Base-by-base conservation (phyloP, 192 early-diverging fungal genomes). In the Coemansia sp. region DNA sequence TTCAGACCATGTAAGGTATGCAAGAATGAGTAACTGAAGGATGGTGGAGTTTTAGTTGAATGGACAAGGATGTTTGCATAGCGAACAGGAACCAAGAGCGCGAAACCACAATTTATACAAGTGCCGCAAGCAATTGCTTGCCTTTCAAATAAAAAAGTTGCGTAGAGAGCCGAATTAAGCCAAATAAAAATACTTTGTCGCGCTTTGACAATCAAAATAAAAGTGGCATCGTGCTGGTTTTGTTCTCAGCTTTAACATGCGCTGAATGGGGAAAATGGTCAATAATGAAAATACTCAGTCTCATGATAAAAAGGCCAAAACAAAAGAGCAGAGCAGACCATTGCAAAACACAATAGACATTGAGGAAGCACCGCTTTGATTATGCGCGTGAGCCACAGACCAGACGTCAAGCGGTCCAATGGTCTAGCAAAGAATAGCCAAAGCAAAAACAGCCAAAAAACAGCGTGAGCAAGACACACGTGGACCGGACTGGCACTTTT, bases 191-290 rank as follows among this genome's bases (percentile, higher is more conserved):
- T 32, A 32, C 32, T 32, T 32, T 32, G 32, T 32, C 32, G 32
- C 32, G 32, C 32, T 32, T 32, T 32, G 32, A 32, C 32, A 32
- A 32, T 32, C 32, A 32, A 32, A 32, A 32, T 32, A 32, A 32
- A 32, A 32, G 32, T 1, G 32, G 32, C 32, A 32, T 32, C 4
- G 4, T 32, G 32, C 32, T 32, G 4, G 32, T 0, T 32, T 32
- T 32, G 32, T 32, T 32, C 32, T 32, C 32, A 32, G 32, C 32
- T 32, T 32, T 32, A 32, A 2, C 32, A 32, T 32, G 32, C 32
- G 13, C 52, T 54, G 52, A 54, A 54, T 54, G 52, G 52, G 52
- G 52, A 11, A 54, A 54, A 54, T 54, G 10, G 44, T 54, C 52
- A 26, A 26, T 54, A 54, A 26, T 23, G 12, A 23, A 9, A 2